These are phyloP conservation scores for Phytophthora brassicae DNA, from an alignment of 352 stramenopile species.

Conservation along the genomic window DNA sequence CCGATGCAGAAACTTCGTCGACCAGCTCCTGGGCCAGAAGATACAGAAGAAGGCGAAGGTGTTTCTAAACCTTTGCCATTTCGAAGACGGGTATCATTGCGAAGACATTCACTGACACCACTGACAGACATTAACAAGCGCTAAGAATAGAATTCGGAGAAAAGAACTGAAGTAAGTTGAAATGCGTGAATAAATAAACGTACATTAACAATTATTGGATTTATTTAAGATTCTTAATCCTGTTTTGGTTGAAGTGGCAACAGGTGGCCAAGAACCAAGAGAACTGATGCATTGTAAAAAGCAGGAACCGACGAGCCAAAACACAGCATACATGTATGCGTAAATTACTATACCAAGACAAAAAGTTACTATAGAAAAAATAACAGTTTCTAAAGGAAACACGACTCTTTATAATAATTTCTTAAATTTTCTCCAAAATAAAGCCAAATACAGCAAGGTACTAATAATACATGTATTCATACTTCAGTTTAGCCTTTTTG, in stretches of 20 bases:
- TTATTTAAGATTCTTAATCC: background rate
- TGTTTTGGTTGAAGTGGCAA: slow-evolving; percentile 12
- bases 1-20: slow-evolving; percentile 18
- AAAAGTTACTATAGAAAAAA: too few relatives aligned
- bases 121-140: slow-evolving; percentile 8
- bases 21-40: slow-evolving; percentile 15
- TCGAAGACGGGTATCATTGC: slow-evolving; percentile 24
- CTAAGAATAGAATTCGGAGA: too few relatives aligned
- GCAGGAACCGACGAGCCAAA: too few relatives aligned
- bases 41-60: slow-evolving; percentile 6
- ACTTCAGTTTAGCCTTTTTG: too few relatives aligned
- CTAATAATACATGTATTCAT: too few relatives aligned
- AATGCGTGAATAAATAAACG: slow-evolving; percentile 8
- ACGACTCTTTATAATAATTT: too few relatives aligned
- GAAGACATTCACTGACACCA: slow-evolving; percentile 17
- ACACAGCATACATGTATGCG: too few relatives aligned
- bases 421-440: too few relatives aligned
- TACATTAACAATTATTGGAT: too few relatives aligned
- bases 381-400: too few relatives aligned
- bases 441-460: too few relatives aligned
- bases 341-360: too few relatives aligned
- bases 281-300: background rate
- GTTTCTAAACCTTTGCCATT: slow-evolving; percentile 10
- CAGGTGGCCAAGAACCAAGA: background rate
- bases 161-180: background rate